These are phyloP conservation scores for Quercus lobata DNA, from an alignment of 331 rosid genomes.

Conservation along the genomic window DNA sequence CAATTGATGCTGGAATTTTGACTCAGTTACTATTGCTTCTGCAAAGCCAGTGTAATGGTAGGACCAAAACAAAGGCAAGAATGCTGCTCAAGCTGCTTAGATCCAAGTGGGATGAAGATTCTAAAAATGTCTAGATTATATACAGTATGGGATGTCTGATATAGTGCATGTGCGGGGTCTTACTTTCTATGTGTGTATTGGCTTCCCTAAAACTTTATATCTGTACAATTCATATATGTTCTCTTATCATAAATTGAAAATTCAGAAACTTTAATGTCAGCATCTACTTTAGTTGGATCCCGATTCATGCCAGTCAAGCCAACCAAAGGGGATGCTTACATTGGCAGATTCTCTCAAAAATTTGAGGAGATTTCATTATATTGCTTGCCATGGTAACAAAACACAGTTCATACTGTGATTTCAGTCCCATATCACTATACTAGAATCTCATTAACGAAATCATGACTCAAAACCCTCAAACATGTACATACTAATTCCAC, in stretches of 20 bases:
- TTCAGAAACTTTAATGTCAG: neutral
- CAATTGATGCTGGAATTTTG: constrained; percentile 65
- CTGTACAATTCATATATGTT: neutral
- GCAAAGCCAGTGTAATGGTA: constrained; percentile 74
- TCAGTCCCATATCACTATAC: too few relatives aligned
- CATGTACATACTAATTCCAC: too few relatives aligned
- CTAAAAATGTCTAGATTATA: constrained; percentile 33
- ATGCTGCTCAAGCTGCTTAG: constrained; percentile 79
- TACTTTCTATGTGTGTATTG: neutral
- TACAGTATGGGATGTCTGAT: neutral
- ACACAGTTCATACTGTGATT: too few relatives aligned
- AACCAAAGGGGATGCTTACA: neutral
- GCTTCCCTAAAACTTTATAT: neutral
- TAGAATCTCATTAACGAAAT: too few relatives aligned
- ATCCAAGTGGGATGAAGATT: constrained; percentile 60
- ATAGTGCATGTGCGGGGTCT: neutral
- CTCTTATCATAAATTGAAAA: neutral
- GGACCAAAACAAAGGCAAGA: constrained; percentile 83
- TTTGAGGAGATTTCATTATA: neutral
- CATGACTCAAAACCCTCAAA: too few relatives aligned
- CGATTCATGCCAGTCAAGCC: neutral
- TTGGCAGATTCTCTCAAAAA: neutral
- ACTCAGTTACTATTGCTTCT: constrained; percentile 80
- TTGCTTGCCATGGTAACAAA: neutral
- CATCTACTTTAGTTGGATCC: neutral